Percentiles rank a stretch among this genome's conserved stretches.
Evolutionary conservation across 1,139 yeast genomes (phyloP).

Genomic region (Diutina catenulata): DNA sequence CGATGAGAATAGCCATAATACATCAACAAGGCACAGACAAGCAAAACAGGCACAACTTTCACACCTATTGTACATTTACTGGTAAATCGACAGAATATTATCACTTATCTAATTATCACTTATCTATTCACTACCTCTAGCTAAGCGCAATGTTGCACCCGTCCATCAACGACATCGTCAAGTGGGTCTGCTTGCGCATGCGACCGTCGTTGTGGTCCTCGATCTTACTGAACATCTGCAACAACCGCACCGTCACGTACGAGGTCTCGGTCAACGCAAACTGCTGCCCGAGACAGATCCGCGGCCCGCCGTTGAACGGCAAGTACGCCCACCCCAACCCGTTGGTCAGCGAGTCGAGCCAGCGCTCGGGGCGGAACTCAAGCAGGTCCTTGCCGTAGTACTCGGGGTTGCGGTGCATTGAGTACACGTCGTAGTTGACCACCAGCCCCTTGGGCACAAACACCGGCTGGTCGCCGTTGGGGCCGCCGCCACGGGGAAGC

Average conservation of each 20-base stretch:
- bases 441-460: conserved; percentile 34
- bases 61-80: too few species aligned
- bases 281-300: conserved; percentile 18
- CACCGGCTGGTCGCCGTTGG: conserved; percentile 28
- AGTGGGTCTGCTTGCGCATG: background rate
- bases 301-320: conserved; percentile 22
- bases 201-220: background rate
- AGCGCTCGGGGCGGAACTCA: conserved; percentile 39
- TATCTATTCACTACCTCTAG: too few species aligned
- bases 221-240: conserved; percentile 11
- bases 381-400: conserved; percentile 40
- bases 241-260: conserved; percentile 30
- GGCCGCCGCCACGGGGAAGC: conserved; percentile 6
- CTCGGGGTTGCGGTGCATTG: conserved; percentile 32
- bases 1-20: too few species aligned
- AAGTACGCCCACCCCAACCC: conserved; percentile 37
- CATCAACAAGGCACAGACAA: too few species aligned
- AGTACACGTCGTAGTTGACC: conserved; percentile 32
- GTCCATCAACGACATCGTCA: background rate
- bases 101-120: too few species aligned
- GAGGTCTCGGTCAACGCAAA: conserved; percentile 45
- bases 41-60: too few species aligned
- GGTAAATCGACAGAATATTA: too few species aligned
- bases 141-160: background rate
- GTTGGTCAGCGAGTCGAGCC: conserved; percentile 34